Evolutionary conservation across 768 basidiomycete species (phyloP).

Genomic region (Lactifluus rugatus): DNA sequence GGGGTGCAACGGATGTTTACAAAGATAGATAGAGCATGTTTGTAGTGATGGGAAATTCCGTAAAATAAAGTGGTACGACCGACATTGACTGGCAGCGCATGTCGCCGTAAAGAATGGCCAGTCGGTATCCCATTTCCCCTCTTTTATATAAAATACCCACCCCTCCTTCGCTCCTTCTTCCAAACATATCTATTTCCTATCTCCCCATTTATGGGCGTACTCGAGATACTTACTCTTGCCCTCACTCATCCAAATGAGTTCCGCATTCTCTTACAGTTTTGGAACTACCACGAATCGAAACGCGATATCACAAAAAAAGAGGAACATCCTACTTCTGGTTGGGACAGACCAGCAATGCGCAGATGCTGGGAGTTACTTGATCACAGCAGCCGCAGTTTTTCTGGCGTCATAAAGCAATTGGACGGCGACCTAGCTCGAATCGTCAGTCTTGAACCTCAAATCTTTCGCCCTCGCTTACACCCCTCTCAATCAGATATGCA

Average conservation of each 20-base stretch:
- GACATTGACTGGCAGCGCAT: too few relatives aligned
- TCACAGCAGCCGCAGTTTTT: conserved; percentile 79
- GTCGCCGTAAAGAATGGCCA: too few relatives aligned
- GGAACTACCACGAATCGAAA: conserved; percentile 68
- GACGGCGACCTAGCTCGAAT: conserved; percentile 91
- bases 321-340: conserved; percentile 75
- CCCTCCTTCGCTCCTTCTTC: neutral
- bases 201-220: conserved; percentile 48
- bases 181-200: neutral
- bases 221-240: conserved; percentile 55
- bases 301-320: conserved; percentile 70
- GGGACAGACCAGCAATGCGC: conserved; percentile 79
- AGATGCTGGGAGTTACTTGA: conserved; percentile 88
- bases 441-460: neutral
- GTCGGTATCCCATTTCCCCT: neutral
- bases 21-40: too few relatives aligned
- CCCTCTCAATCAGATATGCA: conserved; percentile 52
- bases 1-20: too few relatives aligned
- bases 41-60: too few relatives aligned
- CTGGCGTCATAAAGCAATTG: conserved; percentile 89
- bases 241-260: conserved; percentile 80
- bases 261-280: conserved; percentile 72
- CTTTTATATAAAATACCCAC: neutral
- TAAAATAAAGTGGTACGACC: conserved; percentile 16
- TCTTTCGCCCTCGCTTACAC: neutral